Evolutionary conservation across 2,329 filamentous ascomycete genomes (phyloP), one percentile per base, ranked within the genome.

Genomic region (Phialemonium atrogriseum): DNA sequence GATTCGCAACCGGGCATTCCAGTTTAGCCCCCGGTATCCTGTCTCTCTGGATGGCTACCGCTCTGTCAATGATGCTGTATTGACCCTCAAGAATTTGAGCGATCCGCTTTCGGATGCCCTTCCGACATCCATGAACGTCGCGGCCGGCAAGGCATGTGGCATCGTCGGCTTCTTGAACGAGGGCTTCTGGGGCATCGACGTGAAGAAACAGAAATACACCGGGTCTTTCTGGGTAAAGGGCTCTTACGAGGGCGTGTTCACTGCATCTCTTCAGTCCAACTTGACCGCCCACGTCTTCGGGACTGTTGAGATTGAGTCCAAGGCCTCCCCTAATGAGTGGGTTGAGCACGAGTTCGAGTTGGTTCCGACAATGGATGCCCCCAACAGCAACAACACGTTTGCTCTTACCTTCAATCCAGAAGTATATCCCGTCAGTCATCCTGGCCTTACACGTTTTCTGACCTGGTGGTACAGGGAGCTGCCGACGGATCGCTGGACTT

Each of bases 1-100:
- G 34, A 70, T 85, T 35, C 70, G 68, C 31, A 85, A 85, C 53
- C 69, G 78, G 29, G 80, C 78, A 9, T 84, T 85, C 46, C 80
- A 85, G 51, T 59, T 58, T 33, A 64, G 58, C 37, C 52, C 56
- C 13, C 42, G 46, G 11, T 64, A 52, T 37, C 62, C 61, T 4
- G 52, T 57, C 23, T 60, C 58, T 4, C 54, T 73, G 3, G 52
- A 55, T n/a, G 60, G 53, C 11, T 73, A 66, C 64, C 51, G 50
- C 11, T 40, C 64, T 2, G 39, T 69, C 29, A 60, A 62, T 30
- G 56, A 51, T 17, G 60, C 64, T 8, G 46, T 45, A 10, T 51
- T 75, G 17, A 56, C 65, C 21, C 52, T 77, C 21, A 59, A 69
- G 40, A 56, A 62, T 33, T 57, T 59, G 14, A 42, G 55, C 5